phyloP scores from a whole-genome alignment of 257 asterid genomes.

The Solanum bulbocastanum region DNA sequence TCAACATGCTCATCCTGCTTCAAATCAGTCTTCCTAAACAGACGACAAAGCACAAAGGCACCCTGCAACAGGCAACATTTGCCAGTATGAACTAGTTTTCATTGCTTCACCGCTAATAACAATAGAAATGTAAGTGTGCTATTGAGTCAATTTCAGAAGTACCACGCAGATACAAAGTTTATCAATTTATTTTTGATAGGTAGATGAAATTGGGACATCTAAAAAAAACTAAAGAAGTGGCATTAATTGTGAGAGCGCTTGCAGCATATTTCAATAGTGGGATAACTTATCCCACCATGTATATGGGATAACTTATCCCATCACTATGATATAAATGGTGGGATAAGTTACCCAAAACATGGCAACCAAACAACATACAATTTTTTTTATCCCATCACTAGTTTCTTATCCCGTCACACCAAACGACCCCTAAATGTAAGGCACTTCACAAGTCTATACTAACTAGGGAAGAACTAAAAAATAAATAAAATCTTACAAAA shows the following conservation, averaged over 20 bases:
- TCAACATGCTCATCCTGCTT: slow-evolving; percentile 48
- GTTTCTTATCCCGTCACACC: too few relatives aligned
- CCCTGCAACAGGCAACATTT: slow-evolving; percentile 31
- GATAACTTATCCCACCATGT: too few relatives aligned
- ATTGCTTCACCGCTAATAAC: background rate
- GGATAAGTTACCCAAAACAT: too few relatives aligned
- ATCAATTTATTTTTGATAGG: background rate
- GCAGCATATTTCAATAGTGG: background rate
- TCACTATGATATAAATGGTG: too few relatives aligned
- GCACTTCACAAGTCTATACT: background rate
- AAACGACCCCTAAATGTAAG: background rate
- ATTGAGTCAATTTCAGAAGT: background rate
- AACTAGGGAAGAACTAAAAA: background rate
- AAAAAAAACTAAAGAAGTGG: background rate
- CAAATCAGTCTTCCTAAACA: slow-evolving; percentile 64
- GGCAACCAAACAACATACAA: too few relatives aligned
- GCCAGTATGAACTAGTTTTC: background rate
- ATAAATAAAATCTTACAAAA: background rate
- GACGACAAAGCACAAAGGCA: slow-evolving; percentile 82
- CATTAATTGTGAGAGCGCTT: background rate
- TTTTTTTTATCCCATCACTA: too few relatives aligned
- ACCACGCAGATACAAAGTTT: background rate
- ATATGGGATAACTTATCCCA: too few relatives aligned
- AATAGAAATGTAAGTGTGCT: background rate
- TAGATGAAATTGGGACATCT: background rate